Evolutionary conservation across 345 rosid species (phyloP).

Genomic region (Arabis alpina): DNA sequence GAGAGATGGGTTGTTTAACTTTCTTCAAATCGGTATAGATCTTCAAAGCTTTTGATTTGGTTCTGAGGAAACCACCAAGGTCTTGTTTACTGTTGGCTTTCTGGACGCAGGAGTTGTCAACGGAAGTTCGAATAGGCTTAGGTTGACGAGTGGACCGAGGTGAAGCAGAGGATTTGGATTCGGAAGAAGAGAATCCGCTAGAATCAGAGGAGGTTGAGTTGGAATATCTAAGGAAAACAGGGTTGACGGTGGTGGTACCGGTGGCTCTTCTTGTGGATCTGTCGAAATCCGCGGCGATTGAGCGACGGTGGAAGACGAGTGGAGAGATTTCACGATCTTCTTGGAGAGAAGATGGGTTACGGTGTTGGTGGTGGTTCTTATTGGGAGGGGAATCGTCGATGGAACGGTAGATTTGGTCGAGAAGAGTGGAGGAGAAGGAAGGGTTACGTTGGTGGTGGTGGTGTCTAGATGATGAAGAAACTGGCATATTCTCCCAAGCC

Average conservation of each 20-base stretch:
- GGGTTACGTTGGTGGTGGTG: slow-evolving; percentile 53
- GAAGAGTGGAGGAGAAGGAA: slow-evolving; percentile 86
- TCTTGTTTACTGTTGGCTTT: slow-evolving; percentile 44
- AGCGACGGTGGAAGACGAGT: slow-evolving; percentile 50
- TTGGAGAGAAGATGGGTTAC: slow-evolving; percentile 1
- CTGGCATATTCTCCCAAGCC: slow-evolving; percentile 45
- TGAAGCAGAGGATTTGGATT: slow-evolving; percentile 41
- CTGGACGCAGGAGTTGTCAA: slow-evolving; percentile 30
- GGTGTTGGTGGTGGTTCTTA: neutral
- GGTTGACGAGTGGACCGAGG: slow-evolving; percentile 44
- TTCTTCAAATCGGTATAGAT: slow-evolving; percentile 83
- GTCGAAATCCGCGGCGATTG: slow-evolving; percentile 49
- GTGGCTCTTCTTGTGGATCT: slow-evolving; percentile 32
- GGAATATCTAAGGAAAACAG: slow-evolving; percentile 50
- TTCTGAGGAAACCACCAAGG: slow-evolving; percentile 58
- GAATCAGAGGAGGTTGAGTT: slow-evolving; percentile 80
- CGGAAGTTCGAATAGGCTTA: slow-evolving; percentile 58
- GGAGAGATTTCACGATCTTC: slow-evolving; percentile 26
- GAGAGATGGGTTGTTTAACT: slow-evolving; percentile 89
- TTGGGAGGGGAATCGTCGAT: slow-evolving; percentile 56
- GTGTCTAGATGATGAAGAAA: slow-evolving; percentile 17
- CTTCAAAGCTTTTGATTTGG: slow-evolving; percentile 79
- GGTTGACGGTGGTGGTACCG: slow-evolving; percentile 24
- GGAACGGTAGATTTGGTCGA: slow-evolving; percentile 80
- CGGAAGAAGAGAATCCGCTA: slow-evolving; percentile 79